Conservation (phyloP, 2,329 filamentous ascomycete genomes). For the Fusarium udum region DNA sequence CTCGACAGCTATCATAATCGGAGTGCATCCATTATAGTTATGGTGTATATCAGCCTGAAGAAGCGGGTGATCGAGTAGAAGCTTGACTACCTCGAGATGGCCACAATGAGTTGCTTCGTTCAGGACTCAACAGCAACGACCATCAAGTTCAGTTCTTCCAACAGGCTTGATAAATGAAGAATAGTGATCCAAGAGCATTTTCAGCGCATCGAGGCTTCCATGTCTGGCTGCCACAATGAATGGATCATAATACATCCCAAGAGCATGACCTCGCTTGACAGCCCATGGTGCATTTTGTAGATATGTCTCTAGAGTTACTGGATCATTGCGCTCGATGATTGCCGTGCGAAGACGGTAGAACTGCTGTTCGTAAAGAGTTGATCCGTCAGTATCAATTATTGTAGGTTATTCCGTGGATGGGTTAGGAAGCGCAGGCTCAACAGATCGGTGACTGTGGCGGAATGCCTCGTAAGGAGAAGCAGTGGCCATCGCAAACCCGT, state of each 20-base stretch:
- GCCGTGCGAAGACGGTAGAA: not conserved
- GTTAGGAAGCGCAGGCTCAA: accelerated
- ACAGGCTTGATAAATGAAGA: accelerated
- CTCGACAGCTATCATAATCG: accelerated
- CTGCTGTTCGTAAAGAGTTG: not conserved
- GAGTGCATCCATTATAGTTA: accelerated
- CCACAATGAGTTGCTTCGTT: not conserved
- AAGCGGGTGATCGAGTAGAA: not conserved
- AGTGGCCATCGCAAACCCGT: accelerated
- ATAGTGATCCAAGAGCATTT: not conserved
- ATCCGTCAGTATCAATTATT: not conserved
- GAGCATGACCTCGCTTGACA: not conserved
- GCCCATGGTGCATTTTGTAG: not conserved
- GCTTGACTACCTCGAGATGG: accelerated
- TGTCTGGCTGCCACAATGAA: not conserved
- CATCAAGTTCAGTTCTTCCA: not conserved
- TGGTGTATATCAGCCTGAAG: not conserved
- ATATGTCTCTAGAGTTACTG: not conserved
- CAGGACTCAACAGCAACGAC: not conserved
- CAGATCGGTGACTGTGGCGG: accelerated
- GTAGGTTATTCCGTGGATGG: not conserved
- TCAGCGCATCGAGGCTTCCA: accelerated
- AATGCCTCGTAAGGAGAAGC: not conserved
- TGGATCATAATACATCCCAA: accelerated
- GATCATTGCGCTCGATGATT: not conserved